Evolutionary conservation across 331 rosid genomes (phyloP), one percentile per base, ranked within the genome.

Genomic region (Malus hybrid): DNA sequence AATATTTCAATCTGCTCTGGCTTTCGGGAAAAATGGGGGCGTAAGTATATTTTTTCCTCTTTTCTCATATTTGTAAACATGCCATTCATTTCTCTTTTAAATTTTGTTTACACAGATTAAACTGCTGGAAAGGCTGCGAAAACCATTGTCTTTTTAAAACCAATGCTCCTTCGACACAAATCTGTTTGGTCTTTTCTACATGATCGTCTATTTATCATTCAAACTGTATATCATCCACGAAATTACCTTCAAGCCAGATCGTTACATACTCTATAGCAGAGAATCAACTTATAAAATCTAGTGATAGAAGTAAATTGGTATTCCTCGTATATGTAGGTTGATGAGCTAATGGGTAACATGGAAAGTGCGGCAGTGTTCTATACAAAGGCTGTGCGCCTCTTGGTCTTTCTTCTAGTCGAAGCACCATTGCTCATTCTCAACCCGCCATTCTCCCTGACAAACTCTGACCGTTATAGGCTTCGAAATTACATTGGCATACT

Each of bases 1-100:
- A 46, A 86, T 95, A 78, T 95, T 92, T 86, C 96, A 92, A 83
- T 84, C 97, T 72, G 99, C 99, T 28, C 97, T 95, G 76, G 92
- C 84, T 78, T 90, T 90, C 52, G 99, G 99, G 76, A 92, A 81
- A 81, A 86, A 73, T 73, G 99, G 97, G 71, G 99, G 97, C 52
- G 99, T 94, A 65, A 90, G 99, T 85, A 72, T 81, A 67, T 73
- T 34, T 39, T 76, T 80, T 39, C 42, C 63, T 73, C 73, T 46
- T 20, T 55, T 78, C 65, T 65, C 76, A 64, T 61, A 76, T 71
- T 70, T 69, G 74, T 33, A 32, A 14, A 48, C 33, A 52, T 29
- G 75, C 0, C 14, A 12, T 24, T 62, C 52, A 71, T 54, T 55
- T 32, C 54, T 56, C n/a, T 22, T 6, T n/a, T 71, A 31, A 34